Percentiles rank a stretch among this genome's conserved stretches.
Conservation (phyloP, 306 rosid genomes). For the Vigna angularis region DNA sequence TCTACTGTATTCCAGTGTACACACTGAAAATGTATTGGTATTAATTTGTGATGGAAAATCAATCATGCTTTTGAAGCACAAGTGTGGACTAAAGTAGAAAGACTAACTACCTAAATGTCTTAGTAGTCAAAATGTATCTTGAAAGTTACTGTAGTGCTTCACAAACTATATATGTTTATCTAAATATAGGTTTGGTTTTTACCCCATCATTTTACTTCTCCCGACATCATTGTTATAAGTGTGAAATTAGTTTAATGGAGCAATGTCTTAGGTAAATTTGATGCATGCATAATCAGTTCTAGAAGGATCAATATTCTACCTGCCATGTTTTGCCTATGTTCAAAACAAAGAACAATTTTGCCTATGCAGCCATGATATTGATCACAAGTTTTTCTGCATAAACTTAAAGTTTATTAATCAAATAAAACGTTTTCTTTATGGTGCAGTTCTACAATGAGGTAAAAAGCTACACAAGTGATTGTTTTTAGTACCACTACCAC, state of each 20-base stretch:
- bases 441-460: neutral
- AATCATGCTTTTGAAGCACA: constrained; percentile 31
- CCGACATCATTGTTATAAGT: neutral
- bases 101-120: neutral
- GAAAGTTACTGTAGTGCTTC: constrained; percentile 19
- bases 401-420: neutral
- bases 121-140: neutral
- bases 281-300: neutral
- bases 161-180: neutral
- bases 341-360: neutral
- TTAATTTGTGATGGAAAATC: constrained; percentile 12
- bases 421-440: neutral
- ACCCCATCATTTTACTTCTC: neutral
- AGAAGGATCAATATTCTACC: neutral
- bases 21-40: neutral
- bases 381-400: neutral
- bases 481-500: neutral
- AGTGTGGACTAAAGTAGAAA: constrained; percentile 14
- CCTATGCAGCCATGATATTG: neutral
- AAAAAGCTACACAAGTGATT: neutral
- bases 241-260: constrained; percentile 9
- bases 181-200: neutral
- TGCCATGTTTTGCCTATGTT: constrained; percentile 8
- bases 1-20: constrained; percentile 9
- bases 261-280: neutral